Percentiles rank a stretch among this genome's conserved stretches.
phyloP scores from a whole-genome alignment of 2,329 filamentous ascomycete genomes.

The Zarea fungicola region DNA sequence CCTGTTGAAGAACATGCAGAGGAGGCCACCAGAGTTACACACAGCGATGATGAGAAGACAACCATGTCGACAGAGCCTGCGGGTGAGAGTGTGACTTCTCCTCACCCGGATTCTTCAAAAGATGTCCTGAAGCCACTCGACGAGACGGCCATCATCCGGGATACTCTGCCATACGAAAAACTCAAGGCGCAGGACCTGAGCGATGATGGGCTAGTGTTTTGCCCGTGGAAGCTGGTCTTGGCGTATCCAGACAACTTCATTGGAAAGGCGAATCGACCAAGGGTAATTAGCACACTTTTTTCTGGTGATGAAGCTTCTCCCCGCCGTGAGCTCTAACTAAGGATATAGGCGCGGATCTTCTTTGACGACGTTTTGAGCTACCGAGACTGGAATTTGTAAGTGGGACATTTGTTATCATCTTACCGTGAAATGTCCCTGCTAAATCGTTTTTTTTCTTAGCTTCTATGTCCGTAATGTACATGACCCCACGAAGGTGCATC shows the following conservation, averaged over 20 bases:
- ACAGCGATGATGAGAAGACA: background rate
- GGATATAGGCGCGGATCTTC: conserved; percentile 37
- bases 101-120: background rate
- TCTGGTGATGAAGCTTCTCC: too few species aligned
- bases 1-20: background rate
- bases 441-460: conserved; percentile 31
- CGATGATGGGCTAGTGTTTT: conserved; percentile 32
- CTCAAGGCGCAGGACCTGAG: conserved; percentile 7
- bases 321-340: too few species aligned
- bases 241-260: conserved; percentile 58
- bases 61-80: background rate
- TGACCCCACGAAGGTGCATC: conserved; percentile 45
- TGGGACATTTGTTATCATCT: conserved; percentile 17
- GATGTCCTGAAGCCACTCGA: background rate
- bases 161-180: background rate
- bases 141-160: conserved; percentile 1
- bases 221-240: conserved; percentile 47
- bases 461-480: conserved; percentile 60
- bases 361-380: conserved; percentile 56
- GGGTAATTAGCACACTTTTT: too few species aligned
- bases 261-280: conserved; percentile 45
- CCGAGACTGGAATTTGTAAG: conserved; percentile 73
- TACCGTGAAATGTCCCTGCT: too few species aligned
- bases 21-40: background rate
- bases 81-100: background rate